These are phyloP conservation scores for Chytriomyces sp. DNA, from an alignment of 192 early-diverging fungal species.

Conservation along the genomic window DNA sequence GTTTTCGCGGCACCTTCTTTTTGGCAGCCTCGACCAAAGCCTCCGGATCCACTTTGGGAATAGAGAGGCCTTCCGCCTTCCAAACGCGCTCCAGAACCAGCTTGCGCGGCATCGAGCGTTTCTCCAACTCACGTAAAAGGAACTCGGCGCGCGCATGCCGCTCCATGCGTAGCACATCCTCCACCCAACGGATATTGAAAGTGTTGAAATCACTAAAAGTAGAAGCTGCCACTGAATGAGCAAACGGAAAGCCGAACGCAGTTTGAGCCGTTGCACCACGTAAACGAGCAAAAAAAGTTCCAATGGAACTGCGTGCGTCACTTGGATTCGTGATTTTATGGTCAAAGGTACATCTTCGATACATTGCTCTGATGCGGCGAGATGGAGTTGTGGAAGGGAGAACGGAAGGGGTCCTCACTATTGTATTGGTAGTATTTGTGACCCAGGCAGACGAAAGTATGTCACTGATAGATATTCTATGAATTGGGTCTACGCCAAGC, in stretches of 20 bases:
- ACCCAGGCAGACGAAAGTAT: background rate
- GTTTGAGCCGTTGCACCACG: background rate
- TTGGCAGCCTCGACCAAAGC: background rate
- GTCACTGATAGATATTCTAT: constrained; percentile 10
- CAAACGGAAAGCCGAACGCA: no score
- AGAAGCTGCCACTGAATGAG: background rate
- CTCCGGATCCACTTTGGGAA: background rate
- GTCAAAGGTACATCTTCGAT: background rate
- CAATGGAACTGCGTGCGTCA: background rate
- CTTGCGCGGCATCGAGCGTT: background rate
- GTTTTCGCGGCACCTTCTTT: background rate
- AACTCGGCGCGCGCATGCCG: constrained; percentile 23
- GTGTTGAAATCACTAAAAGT: background rate
- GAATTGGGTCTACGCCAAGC: constrained; percentile 25
- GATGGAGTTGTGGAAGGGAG: background rate
- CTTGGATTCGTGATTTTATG: background rate
- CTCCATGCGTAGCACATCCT: constrained; percentile 23
- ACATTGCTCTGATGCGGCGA: background rate
- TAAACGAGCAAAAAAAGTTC: background rate
- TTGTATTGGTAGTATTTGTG: background rate
- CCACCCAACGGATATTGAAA: constrained; percentile 4
- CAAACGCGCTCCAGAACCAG: constrained; percentile 16
- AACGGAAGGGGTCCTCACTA: background rate
- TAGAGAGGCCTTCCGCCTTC: background rate
- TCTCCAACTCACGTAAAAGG: constrained; percentile 19